Evolutionary conservation across 2,329 filamentous ascomycete species (phyloP).

Genomic region (Pyricularia sp.): DNA sequence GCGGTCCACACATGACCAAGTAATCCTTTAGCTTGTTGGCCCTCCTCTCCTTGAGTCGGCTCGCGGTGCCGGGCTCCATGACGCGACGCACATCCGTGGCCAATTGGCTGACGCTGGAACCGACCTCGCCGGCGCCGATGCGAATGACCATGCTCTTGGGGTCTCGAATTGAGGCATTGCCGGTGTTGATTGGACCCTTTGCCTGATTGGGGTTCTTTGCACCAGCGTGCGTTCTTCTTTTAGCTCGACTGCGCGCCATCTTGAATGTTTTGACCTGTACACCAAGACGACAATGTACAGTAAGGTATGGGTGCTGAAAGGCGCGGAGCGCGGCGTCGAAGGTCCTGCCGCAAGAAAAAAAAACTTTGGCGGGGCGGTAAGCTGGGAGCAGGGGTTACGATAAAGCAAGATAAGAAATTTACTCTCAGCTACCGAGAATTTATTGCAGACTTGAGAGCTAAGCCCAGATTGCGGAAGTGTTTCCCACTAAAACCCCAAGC

Average conservation of each 20-base stretch:
- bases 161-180: slow-evolving; percentile 54
- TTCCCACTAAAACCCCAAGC: not conserved
- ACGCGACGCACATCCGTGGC: slow-evolving; percentile 84
- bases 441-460: not conserved
- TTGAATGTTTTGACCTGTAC: not conserved
- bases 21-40: slow-evolving; percentile 88
- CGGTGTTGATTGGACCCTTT: slow-evolving; percentile 39
- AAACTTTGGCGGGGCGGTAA: slow-evolving; percentile 8
- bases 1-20: slow-evolving; percentile 85
- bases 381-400: not conserved
- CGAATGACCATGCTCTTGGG: slow-evolving; percentile 99
- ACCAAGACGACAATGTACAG: not conserved
- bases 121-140: slow-evolving; percentile 88
- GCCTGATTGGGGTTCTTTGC: slow-evolving; percentile 38
- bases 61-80: slow-evolving; percentile 93
- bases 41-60: slow-evolving; percentile 78
- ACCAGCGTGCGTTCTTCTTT: slow-evolving; percentile 80
- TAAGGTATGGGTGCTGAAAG: not conserved
- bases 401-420: slow-evolving; percentile 4
- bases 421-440: not conserved
- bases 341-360: slow-evolving; percentile 4
- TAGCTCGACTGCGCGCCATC: slow-evolving; percentile 75
- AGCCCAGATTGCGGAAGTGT: not conserved
- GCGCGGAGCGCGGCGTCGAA: not conserved
- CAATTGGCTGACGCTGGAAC: slow-evolving; percentile 81